Evolutionary conservation across 768 basidiomycete species (phyloP), one percentile per base, ranked within the genome.

Genomic region (Mycena capillaripes): DNA sequence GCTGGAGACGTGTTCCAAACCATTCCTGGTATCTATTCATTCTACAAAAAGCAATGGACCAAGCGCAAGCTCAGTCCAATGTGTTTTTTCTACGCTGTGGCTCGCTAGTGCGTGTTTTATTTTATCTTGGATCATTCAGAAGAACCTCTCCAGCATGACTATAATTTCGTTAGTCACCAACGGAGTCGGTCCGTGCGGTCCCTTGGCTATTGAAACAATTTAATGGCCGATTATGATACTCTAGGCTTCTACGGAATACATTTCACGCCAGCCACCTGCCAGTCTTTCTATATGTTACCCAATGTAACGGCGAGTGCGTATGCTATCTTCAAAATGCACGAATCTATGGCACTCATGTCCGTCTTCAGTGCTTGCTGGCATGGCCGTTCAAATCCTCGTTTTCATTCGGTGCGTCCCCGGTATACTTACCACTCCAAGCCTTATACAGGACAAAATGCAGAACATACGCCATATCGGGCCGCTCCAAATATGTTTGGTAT

Each of bases 1-100:
- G 71, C 63, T 21, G 71, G 67, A 34, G 74, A 75, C 44, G 52
- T 75, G 14, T 30, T 75, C 2, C 71, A 75, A 36, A 70, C 74
- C 12, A 67, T 72, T 23, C 71, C 71, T 19, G 53, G 30, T 5
- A 75, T 71, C n/a, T 67, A 23, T 17, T 32, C 7, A 11, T 32
- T 75, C 36, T 75, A 72, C 60, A 60, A 44, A 53, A 72, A 64
- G 32, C 64, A 66, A 36, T 72, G 74, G 74, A 36, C 12, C 14
- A 70, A 66, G 10, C 36, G 63, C 21, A 52, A 44, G 4, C 42
- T 72, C 40, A 75, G 58, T 48, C 68, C 71, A 3, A 34, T 66
- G 4, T 72, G 71, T 53, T 66, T 65, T 56, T 70, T 75, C 36
- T 75, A 72, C 40, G 74, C 68, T 21, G 11, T 66, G 19, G 71